A percentile compares a stretch with the other conserved stretches of the same genome.
Evolutionary conservation across 73 alveolate species (phyloP).

Genomic region (Paramecium tetraurelia): DNA sequence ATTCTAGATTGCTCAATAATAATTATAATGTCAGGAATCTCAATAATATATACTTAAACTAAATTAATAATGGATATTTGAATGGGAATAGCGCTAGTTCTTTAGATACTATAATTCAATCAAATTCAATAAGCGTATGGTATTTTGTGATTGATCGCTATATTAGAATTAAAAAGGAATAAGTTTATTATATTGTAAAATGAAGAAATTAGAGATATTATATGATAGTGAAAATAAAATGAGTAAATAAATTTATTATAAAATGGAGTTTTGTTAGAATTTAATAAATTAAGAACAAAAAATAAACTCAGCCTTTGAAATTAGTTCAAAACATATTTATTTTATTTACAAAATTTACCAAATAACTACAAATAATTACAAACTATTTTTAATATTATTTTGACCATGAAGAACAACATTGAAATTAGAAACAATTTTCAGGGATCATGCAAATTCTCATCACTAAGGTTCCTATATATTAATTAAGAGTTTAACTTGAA

Average conservation of each 20-base stretch:
- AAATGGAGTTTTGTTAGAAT: not conserved
- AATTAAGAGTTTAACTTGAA: not conserved
- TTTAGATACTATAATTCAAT: not conserved
- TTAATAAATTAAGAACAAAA: not conserved
- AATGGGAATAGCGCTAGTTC: not conserved
- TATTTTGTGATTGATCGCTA: not conserved
- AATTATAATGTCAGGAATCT: not conserved
- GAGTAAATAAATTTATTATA: not conserved
- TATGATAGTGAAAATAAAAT: not conserved
- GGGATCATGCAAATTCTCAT: not conserved
- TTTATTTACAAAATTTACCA: not conserved
- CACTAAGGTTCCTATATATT: not conserved
- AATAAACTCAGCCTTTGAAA: not conserved
- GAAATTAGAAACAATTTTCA: not conserved
- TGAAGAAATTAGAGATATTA: not conserved
- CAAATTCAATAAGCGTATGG: not conserved
- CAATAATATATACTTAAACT: not conserved
- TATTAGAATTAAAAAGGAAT: not conserved
- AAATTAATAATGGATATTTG: not conserved
- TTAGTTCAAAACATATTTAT: not conserved
- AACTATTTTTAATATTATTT: not conserved
- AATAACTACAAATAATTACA: not conserved
- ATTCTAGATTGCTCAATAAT: not conserved
- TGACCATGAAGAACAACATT: not conserved
- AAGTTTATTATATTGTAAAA: not conserved